Conservation (phyloP, 148 eudicot species). For the Arctostaphylos glauca region DNA sequence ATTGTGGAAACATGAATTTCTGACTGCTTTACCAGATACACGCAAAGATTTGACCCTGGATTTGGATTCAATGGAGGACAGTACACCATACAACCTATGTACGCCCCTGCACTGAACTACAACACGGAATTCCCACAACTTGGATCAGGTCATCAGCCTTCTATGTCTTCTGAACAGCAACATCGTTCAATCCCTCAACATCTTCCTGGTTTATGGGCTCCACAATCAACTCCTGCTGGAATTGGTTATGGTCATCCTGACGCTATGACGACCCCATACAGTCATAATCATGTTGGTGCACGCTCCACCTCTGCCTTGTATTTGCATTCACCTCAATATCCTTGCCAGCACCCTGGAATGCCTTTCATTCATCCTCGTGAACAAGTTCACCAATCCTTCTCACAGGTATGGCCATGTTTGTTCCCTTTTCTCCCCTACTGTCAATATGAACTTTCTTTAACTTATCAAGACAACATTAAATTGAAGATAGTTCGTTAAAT, state of each 20-base stretch:
- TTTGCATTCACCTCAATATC: conserved; percentile 73
- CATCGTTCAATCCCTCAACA: conserved; percentile 64
- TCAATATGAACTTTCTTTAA: background rate
- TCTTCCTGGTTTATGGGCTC: conserved; percentile 58
- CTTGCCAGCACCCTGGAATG: conserved; percentile 74
- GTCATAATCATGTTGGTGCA: conserved; percentile 58
- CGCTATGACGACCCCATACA: conserved; percentile 53
- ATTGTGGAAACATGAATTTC: background rate
- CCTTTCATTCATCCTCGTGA: conserved; percentile 78
- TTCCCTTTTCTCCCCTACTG: background rate
- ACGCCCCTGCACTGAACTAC: conserved; percentile 78
- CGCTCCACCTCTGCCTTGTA: conserved; percentile 64
- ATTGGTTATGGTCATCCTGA: conserved; percentile 76
- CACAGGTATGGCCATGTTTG: conserved; percentile 48
- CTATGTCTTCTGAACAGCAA: conserved; percentile 60
- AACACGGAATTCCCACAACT: conserved; percentile 97
- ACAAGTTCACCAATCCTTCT: conserved; percentile 62
- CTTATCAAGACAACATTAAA: background rate
- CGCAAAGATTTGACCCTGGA: conserved; percentile 99
- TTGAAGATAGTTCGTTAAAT: background rate
- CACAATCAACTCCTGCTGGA: conserved; percentile 63
- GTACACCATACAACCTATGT: conserved; percentile 86
- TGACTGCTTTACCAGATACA: conserved; percentile 49
- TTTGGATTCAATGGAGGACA: conserved; percentile 80
- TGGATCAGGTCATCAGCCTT: conserved; percentile 64